These are phyloP conservation scores for Spergularia bocconei DNA, from an alignment of 148 eudicot genomes.

Conservation along the genomic window DNA sequence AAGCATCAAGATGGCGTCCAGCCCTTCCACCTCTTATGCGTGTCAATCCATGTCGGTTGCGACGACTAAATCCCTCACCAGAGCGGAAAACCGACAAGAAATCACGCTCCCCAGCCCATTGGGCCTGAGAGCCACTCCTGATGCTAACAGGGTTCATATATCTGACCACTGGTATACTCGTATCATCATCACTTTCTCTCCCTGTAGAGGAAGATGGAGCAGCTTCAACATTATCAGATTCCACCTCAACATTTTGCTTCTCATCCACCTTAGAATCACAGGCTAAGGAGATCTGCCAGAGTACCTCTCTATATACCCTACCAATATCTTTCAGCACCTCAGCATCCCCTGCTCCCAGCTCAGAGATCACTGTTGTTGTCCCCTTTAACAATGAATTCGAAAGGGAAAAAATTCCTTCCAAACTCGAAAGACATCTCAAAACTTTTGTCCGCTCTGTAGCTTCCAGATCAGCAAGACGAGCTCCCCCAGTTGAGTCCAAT, in stretches of 20 bases:
- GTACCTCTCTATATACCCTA: conserved; percentile 69
- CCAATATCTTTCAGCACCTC: conserved; percentile 95
- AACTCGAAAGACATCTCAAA: conserved; percentile 66
- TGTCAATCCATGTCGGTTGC: conserved; percentile 76
- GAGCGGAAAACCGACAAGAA: conserved; percentile 77
- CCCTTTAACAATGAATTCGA: conserved; percentile 83
- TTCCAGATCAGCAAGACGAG: conserved; percentile 62
- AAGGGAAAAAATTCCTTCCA: conserved; percentile 78
- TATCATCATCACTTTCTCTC: conserved; percentile 94
- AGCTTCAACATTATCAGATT: conserved; percentile 62
- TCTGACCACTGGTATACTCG: conserved; percentile 55
- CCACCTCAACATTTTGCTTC: conserved; percentile 56
- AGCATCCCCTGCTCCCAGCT: conserved; percentile 84
- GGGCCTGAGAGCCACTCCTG: conserved; percentile 67
- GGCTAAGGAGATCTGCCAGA: conserved; percentile 83
- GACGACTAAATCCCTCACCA: conserved; percentile 84
- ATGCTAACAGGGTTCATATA: conserved; percentile 77
- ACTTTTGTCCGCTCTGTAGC: conserved; percentile 48
- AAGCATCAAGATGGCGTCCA: conserved; percentile 75
- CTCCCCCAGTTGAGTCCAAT: conserved; percentile 54
- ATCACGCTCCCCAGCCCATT: conserved; percentile 78
- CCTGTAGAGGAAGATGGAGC: conserved; percentile 49
- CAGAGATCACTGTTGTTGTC: conserved; percentile 69
- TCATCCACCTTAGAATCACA: conserved; percentile 75
- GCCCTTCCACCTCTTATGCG: conserved; percentile 88